Percentiles rank a stretch among this genome's conserved stretches.
phyloP scores from a whole-genome alignment of 1,139 yeast genomes.

The Candida sp. region DNA sequence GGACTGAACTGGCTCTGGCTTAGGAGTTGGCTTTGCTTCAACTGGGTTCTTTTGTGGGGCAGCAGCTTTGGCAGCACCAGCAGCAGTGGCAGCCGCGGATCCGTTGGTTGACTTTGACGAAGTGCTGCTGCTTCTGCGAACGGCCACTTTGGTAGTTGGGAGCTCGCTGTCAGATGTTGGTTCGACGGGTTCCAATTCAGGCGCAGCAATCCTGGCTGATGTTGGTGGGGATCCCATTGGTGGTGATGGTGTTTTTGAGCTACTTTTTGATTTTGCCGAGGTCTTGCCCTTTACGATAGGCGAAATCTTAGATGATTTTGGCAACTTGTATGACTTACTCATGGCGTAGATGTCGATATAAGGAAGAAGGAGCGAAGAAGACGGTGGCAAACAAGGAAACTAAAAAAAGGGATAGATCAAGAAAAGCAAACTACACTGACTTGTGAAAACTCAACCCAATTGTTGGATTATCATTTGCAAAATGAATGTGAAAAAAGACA shows the following conservation, averaged over 20 bases:
- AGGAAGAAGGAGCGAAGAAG: neutral
- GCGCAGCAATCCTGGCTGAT: constrained; percentile 3
- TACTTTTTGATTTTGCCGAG: constrained; percentile 5
- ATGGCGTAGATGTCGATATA: neutral
- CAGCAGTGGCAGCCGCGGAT: neutral
- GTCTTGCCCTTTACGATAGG: neutral
- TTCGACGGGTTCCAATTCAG: constrained; percentile 9
- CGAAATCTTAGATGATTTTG: neutral
- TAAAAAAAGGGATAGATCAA: neutral
- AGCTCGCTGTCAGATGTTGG: constrained; percentile 2
- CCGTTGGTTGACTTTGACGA: neutral
- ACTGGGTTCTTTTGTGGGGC: neutral
- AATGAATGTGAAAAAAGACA: constrained; percentile 1
- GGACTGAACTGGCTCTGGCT: neutral
- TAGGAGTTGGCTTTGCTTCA: neutral
- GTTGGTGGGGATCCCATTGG: neutral
- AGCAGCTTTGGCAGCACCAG: neutral
- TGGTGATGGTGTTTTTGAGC: neutral
- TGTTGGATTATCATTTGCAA: neutral
- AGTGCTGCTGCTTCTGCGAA: constrained; percentile 7
- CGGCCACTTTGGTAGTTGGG: constrained; percentile 8
- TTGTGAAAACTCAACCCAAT: neutral
- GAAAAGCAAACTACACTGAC: neutral
- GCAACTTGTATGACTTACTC: neutral
- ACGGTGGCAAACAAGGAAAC: neutral